Evolutionary conservation across 306 rosid species (phyloP).

Genomic region (Citrullus mucosospermus): DNA sequence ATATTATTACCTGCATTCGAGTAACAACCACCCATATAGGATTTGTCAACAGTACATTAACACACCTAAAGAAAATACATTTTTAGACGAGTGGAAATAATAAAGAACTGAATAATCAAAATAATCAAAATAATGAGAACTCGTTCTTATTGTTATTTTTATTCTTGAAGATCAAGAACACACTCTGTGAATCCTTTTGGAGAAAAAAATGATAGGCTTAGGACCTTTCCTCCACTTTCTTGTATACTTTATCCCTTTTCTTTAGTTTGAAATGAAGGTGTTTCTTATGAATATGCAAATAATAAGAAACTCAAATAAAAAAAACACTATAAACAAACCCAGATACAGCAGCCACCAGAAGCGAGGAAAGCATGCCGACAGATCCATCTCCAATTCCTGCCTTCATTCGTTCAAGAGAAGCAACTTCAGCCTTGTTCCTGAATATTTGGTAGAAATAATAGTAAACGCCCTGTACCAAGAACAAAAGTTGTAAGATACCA

Average conservation of each 20-base stretch:
- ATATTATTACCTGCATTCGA: constrained; percentile 74
- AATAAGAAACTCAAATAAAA: not conserved
- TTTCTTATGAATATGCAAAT: not conserved
- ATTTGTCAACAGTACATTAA: constrained; percentile 84
- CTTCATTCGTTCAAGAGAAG: constrained; percentile 41
- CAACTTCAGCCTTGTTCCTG: constrained; percentile 83
- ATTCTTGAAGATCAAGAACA: not conserved
- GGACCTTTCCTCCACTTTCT: not conserved
- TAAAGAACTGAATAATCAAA: not conserved
- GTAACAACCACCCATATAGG: constrained; percentile 94
- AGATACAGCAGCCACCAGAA: constrained; percentile 84
- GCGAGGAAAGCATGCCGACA: constrained; percentile 84
- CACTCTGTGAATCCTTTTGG: not conserved
- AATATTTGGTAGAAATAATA: constrained; percentile 99
- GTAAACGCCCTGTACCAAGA: constrained; percentile 88
- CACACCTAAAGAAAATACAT: constrained; percentile 47
- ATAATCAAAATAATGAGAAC: not conserved
- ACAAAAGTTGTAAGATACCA: constrained; percentile 38
- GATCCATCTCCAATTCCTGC: constrained; percentile 79
- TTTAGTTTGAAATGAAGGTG: not conserved
- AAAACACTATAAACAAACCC: constrained; percentile 32
- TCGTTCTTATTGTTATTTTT: not conserved
- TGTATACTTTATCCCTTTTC: not conserved
- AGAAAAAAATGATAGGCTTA: not conserved
- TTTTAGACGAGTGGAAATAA: constrained; percentile 4